These are phyloP conservation scores for Cyberlindnera amylophila DNA, from an alignment of 805 yeast species.

Conservation along the genomic window DNA sequence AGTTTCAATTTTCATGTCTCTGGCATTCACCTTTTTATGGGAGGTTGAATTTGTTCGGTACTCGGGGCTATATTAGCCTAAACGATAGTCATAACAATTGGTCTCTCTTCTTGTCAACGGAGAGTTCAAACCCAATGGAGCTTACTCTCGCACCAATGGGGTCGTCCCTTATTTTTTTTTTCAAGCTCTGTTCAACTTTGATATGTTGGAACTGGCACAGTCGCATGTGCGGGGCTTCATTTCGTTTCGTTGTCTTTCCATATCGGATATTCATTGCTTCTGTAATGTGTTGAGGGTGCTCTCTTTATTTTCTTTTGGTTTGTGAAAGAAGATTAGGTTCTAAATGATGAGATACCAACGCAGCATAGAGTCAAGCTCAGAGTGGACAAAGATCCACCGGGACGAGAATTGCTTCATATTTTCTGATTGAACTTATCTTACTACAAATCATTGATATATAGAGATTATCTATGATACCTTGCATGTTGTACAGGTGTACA, in stretches of 20 bases:
- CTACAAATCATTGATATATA: background rate
- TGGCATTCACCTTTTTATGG: slow-evolving; percentile 8
- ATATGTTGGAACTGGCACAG: slow-evolving; percentile 42
- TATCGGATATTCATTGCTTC: slow-evolving; percentile 3
- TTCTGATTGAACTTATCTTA: slow-evolving; percentile 17
- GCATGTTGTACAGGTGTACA: slow-evolving; percentile 19
- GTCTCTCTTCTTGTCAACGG: slow-evolving; percentile 23
- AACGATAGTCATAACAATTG: slow-evolving; percentile 76
- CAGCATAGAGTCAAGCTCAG: slow-evolving; percentile 93
- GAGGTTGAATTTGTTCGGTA: slow-evolving; percentile 48
- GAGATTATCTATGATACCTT: background rate
- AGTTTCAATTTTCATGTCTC: slow-evolving; percentile 3
- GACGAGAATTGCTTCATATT: slow-evolving; percentile 66
- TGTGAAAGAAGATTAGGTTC: slow-evolving; percentile 4
- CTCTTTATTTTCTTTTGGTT: background rate
- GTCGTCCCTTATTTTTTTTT: slow-evolving; percentile 36
- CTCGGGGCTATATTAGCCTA: slow-evolving; percentile 46
- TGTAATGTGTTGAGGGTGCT: background rate
- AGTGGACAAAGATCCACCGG: slow-evolving; percentile 41
- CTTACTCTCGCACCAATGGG: slow-evolving; percentile 70
- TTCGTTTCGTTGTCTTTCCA: slow-evolving; percentile 4
- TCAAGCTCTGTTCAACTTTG: slow-evolving; percentile 12
- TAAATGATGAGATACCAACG: slow-evolving; percentile 70
- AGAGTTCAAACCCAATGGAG: slow-evolving; percentile 69
- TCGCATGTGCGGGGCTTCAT: slow-evolving; percentile 61